These are phyloP conservation scores for Hirsutella thompsonii DNA, from an alignment of 2,329 filamentous ascomycete species.

Conservation along the genomic window DNA sequence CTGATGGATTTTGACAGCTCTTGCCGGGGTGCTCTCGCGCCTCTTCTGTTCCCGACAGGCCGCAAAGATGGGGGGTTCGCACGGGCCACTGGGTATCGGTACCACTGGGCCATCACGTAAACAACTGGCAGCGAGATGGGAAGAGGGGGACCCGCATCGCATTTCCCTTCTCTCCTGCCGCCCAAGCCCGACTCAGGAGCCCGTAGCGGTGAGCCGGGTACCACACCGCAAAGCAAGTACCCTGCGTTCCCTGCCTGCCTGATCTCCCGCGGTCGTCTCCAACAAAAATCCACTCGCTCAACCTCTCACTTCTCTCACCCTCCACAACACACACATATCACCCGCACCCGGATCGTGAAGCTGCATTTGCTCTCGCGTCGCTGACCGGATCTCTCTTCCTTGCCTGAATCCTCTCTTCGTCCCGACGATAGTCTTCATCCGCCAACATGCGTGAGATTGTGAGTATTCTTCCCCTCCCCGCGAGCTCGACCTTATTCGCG, in stretches of 20 bases:
- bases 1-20: no score
- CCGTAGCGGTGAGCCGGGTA: conserved; percentile 14
- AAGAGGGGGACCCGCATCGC: conserved; percentile 11
- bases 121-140: conserved; percentile 17
- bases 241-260: background rate
- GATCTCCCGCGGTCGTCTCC: conserved; percentile 5
- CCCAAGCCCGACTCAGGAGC: conserved; percentile 5
- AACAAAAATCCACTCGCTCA: conserved; percentile 14
- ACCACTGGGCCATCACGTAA: conserved; percentile 9
- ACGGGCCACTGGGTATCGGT: conserved; percentile 9
- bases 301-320: conserved; percentile 7
- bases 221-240: conserved; percentile 4
- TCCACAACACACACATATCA: conserved; percentile 12
- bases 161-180: conserved; percentile 1
- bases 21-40: no score
- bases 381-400: conserved; percentile 5
- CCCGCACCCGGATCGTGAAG: conserved; percentile 16
- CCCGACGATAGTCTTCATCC: conserved; percentile 13
- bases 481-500: conserved; percentile 6
- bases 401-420: conserved; percentile 6
- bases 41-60: no score
- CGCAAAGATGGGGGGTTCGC: conserved; percentile 4
- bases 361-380: conserved; percentile 13
- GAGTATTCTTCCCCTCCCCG: conserved; percentile 21
- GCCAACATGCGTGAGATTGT: conserved; percentile 58